Base-by-base conservation (phyloP, 495 filamentous ascomycete species). In the Sphaerosporella brunnea region DNA sequence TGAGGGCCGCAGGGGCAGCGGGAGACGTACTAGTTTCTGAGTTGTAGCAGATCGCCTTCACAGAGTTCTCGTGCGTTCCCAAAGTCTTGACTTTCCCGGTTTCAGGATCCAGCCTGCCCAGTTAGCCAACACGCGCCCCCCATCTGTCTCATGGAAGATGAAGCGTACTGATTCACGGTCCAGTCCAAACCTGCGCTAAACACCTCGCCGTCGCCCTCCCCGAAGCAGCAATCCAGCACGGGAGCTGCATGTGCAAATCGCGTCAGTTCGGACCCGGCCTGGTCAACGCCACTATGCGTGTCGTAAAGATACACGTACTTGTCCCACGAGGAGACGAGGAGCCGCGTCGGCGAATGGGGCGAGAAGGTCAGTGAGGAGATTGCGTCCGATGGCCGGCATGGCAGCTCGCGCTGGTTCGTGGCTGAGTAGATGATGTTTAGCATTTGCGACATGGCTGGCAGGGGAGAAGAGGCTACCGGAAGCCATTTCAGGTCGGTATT, bases 251-350 rank as follows among this genome's bases (percentile, higher is more conserved):
- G 80, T 63, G 82, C 77, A 60, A 80, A 84, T 53, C 75, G 84
- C 45, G 73, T 59, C 18, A 92, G 71, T 47, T 74, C 70, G 16
- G 72, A 73, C 8, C 73, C 40, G 30, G 43, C 15, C 25, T 35
- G 25, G 50, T 75, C 72, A 32, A 78, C 75, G 36, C 71, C 68
- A 51, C 73, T 63, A 28, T 26, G 13, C 15, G 71, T 71, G 56
- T 93, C 80, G 69, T 97, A 97, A 35, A 93, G 73, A 64, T 93
- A 93, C 20, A 92, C 76, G 63, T 82, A 72, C 64, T 77, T 83
- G 64, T 95, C 90, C 90, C 90, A 97, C 47, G 88, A 97, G 8
- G 88, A 81, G 56, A 85, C 85, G 23, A 93, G 74, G 24, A 97
- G 70, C 44, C 74, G 73, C 37, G 73, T 79, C 10, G 79, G 69